A percentile compares a stretch with the other conserved stretches of the same genome.
Evolutionary conservation across 2,329 filamentous ascomycete genomes (phyloP).

Genomic region (Trichoderma arundinaceum): DNA sequence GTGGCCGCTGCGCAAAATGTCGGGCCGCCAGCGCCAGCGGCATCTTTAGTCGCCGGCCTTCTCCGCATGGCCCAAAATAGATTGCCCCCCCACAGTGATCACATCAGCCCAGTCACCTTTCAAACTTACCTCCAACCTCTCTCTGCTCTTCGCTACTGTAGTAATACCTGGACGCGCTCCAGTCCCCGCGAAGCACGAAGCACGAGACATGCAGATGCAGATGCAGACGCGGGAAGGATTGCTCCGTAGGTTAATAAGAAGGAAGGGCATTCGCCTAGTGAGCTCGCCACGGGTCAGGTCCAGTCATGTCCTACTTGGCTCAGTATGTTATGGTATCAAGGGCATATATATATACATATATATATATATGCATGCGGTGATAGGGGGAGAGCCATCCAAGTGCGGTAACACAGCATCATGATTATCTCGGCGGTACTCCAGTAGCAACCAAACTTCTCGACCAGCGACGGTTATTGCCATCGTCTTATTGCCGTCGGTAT

Average conservation of each 20-base stretch:
- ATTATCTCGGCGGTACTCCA: conserved; percentile 6
- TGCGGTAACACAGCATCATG: conserved; percentile 5
- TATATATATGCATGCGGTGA: background rate
- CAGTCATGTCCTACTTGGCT: no score
- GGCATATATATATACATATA: no score
- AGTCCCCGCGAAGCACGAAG: no score
- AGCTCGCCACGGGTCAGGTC: no score
- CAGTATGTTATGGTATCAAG: no score
- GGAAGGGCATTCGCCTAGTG: no score
- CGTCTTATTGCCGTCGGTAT: no score
- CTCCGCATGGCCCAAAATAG: conserved; percentile 26
- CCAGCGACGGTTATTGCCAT: background rate
- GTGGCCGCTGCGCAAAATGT: background rate
- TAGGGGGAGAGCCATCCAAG: background rate
- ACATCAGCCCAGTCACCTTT: background rate
- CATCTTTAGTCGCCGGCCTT: background rate
- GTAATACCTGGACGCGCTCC: no score
- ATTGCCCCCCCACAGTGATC: conserved; percentile 1
- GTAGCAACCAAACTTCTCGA: background rate
- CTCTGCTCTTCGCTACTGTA: background rate
- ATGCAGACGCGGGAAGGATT: background rate
- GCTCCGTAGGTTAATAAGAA: no score
- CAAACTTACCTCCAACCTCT: background rate
- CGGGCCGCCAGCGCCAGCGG: conserved; percentile 18
- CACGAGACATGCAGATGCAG: background rate